Conservation (phyloP, 2,329 filamentous ascomycete species). For the Penicillium sp. region DNA sequence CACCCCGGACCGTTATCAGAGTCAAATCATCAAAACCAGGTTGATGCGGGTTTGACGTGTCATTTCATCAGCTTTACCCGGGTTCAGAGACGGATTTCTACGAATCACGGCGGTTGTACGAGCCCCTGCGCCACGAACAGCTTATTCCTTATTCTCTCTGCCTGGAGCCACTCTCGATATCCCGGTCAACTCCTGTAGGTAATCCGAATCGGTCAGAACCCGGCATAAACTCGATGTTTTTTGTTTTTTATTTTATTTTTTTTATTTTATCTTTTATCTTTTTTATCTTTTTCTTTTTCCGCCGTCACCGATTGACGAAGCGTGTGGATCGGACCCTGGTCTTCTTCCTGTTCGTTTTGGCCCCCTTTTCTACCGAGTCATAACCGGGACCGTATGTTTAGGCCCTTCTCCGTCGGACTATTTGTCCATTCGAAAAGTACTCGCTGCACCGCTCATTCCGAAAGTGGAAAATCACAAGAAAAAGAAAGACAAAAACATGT, state of each 20-base stretch:
- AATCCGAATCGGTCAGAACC: conserved; percentile 17
- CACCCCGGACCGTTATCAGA: conserved; percentile 4
- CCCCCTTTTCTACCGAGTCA: conserved; percentile 6
- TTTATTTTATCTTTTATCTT: conserved; percentile 7
- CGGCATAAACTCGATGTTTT: conserved; percentile 2
- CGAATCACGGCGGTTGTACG: neutral
- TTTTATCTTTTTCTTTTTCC: conserved; percentile 1
- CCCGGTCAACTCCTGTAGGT: neutral
- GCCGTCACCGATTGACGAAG: conserved; percentile 15
- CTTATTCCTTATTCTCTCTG: conserved; percentile 6
- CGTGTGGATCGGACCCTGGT: conserved; percentile 10
- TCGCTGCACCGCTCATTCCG: conserved; percentile 3
- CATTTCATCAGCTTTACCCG: conserved; percentile 6
- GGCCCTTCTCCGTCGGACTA: neutral
- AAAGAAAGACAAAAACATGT: conserved; percentile 1
- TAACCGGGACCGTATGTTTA: neutral
- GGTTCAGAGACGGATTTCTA: neutral
- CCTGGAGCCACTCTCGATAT: conserved; percentile 2
- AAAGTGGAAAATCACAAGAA: conserved; percentile 1
- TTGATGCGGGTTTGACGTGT: conserved; percentile 5
- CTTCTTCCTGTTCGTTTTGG: neutral
- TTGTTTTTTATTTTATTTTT: conserved; percentile 1
- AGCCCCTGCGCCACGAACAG: conserved; percentile 11
- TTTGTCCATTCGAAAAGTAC: neutral
- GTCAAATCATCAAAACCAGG: neutral